Conservation (phyloP, 805 yeast genomes). For the Dipodascus albidus region DNA sequence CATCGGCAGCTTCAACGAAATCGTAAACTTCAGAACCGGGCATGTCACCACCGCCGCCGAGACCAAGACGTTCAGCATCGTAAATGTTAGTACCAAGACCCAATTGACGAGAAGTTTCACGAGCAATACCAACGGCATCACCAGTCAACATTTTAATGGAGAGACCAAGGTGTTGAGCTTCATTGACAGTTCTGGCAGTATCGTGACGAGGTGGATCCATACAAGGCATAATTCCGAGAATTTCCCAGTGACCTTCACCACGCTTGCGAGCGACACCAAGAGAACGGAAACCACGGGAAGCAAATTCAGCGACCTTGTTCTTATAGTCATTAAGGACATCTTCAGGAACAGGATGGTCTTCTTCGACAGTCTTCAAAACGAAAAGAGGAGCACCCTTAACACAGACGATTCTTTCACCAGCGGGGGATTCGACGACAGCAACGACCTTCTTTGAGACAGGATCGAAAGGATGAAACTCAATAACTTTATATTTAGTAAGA, state of each 20-base stretch:
- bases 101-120: constrained; percentile 96
- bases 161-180: constrained; percentile 84
- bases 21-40: constrained; percentile 56
- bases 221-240: constrained; percentile 96
- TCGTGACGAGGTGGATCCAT: constrained; percentile 99
- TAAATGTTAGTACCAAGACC: constrained; percentile 94
- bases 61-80: constrained; percentile 94
- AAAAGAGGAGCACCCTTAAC: constrained; percentile 98
- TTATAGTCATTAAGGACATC: constrained; percentile 89
- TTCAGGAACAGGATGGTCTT: constrained; percentile 93
- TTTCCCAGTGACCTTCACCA: constrained; percentile 98
- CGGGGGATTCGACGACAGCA: constrained; percentile 91
- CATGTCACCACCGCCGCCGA: constrained; percentile 61
- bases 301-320: constrained; percentile 95
- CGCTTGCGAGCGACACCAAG: constrained; percentile 98
- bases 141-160: constrained; percentile 97
- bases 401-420: constrained; percentile 89
- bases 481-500: constrained; percentile 84
- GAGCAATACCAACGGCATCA: constrained; percentile 98
- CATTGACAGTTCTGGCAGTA: constrained; percentile 87
- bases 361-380: constrained; percentile 93
- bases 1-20: constrained; percentile 81
- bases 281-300: constrained; percentile 97
- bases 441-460: constrained; percentile 96
- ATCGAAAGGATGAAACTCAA: constrained; percentile 95